Percentiles rank a stretch among this genome's conserved stretches.
phyloP scores from a whole-genome alignment of 306 rosid species.

The Pueraria montana region DNA sequence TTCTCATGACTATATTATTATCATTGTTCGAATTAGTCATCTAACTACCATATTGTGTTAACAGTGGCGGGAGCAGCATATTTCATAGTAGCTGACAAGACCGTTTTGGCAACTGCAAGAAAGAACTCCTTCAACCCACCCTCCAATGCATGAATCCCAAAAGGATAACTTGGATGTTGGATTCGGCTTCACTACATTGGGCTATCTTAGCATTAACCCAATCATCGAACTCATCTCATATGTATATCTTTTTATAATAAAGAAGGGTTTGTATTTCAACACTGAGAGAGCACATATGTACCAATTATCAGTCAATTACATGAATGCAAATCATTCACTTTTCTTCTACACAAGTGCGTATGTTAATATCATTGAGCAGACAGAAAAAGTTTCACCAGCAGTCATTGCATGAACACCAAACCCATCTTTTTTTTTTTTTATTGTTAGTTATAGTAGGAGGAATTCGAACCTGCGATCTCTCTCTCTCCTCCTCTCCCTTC shows the following conservation, averaged over 20 bases:
- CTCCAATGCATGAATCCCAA: constrained; percentile 50
- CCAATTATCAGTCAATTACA: constrained; percentile 15
- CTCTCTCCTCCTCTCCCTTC: no score
- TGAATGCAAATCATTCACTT: constrained; percentile 49
- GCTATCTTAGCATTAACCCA: constrained; percentile 8
- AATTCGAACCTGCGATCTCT: no score
- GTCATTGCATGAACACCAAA: constrained; percentile 78
- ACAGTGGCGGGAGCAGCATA: constrained; percentile 83
- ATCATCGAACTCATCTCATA: constrained; percentile 24
- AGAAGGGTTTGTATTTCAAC: constrained; percentile 43
- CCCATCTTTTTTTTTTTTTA: no score
- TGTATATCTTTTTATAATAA: constrained; percentile 32
- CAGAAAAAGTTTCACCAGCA: constrained; percentile 57
- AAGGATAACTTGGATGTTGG: constrained; percentile 25
- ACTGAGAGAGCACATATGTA: constrained; percentile 41
- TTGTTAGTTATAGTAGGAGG: no score
- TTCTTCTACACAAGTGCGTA: constrained; percentile 36
- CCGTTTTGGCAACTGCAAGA: constrained; percentile 81
- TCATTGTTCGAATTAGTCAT: not conserved
- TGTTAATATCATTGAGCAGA: not conserved
- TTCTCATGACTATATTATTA: not conserved
- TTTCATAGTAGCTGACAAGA: constrained; percentile 89
- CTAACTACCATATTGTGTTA: not conserved
- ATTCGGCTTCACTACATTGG: constrained; percentile 13
- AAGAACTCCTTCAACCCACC: constrained; percentile 70